Conservation (phyloP, 73 alveolate species). For the Blepharisma stoltei region DNA sequence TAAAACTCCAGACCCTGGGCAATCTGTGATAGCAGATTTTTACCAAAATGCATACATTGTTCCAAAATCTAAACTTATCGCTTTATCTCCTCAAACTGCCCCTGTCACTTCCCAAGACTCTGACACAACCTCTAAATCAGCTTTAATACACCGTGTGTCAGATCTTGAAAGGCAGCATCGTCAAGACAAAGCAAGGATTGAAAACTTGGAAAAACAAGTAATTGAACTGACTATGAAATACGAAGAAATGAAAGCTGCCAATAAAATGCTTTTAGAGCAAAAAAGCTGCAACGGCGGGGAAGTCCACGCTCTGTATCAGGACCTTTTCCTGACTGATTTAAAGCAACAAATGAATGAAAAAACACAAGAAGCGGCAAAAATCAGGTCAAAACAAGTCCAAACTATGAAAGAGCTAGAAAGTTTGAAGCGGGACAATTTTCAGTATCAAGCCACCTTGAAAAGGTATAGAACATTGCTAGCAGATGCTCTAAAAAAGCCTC, state of each 20-base stretch:
- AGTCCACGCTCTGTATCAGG: slow-evolving; percentile 17
- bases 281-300: neutral
- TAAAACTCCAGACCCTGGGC: slow-evolving; percentile 4
- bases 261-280: neutral
- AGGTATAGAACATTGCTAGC: neutral
- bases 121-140: neutral
- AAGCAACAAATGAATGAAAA: slow-evolving; percentile 25
- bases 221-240: neutral
- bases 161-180: neutral
- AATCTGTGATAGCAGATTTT: too few relatives aligned
- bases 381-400: neutral
- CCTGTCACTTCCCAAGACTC: neutral
- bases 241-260: neutral
- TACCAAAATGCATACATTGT: slow-evolving; percentile 11
- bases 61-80: neutral
- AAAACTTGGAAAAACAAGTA: slow-evolving; percentile 4
- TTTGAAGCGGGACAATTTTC: neutral
- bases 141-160: neutral
- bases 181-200: neutral
- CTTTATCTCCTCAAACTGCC: neutral
- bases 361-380: neutral
- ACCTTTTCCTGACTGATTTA: slow-evolving; percentile 12
- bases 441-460: neutral
- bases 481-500: neutral
- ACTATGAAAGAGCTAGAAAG: neutral